Conservation (phyloP, 805 yeast species). For the Myxozyma neglecta region DNA sequence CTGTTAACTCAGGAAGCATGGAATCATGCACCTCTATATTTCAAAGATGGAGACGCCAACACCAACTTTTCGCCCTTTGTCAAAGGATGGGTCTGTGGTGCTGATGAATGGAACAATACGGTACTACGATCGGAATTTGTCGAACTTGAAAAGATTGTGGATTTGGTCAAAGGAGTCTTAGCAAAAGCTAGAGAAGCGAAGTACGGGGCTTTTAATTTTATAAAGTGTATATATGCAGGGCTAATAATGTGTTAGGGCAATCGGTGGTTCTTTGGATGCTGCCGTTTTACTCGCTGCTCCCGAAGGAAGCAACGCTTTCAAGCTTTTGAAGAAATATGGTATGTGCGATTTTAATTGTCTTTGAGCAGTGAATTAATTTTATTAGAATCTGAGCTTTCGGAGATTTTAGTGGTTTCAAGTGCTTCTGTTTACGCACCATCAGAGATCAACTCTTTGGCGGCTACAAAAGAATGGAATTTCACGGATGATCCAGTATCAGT, state of each 20-base stretch:
- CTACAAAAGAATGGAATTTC: not conserved
- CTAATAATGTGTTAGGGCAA: slow-evolving; percentile 7
- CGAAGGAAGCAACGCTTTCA: slow-evolving; percentile 20
- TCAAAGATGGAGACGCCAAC: slow-evolving; percentile 31
- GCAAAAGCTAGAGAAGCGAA: slow-evolving; percentile 59
- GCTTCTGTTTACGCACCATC: slow-evolving; percentile 42
- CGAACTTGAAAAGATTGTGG: slow-evolving; percentile 50
- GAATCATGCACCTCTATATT: slow-evolving; percentile 51
- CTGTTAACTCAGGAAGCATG: slow-evolving; percentile 85
- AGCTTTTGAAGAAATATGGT: slow-evolving; percentile 12
- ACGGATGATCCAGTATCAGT: not conserved
- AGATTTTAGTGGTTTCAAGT: slow-evolving; percentile 63
- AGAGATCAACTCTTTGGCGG: not conserved
- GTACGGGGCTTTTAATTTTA: slow-evolving; percentile 32
- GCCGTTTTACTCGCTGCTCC: slow-evolving; percentile 45
- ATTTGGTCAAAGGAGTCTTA: slow-evolving; percentile 50
- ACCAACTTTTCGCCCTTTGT: slow-evolving; percentile 49
- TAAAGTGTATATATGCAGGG: not conserved
- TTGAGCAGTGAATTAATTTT: not conserved
- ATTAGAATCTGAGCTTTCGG: slow-evolving; percentile 50
- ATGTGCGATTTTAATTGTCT: not conserved
- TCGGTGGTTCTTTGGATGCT: slow-evolving; percentile 57
- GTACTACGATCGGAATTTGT: slow-evolving; percentile 49
- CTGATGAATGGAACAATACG: slow-evolving; percentile 42
- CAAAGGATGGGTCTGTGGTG: slow-evolving; percentile 47